Base-by-base conservation (phyloP, 179 eudicot species). In the Camellia oleifera region DNA sequence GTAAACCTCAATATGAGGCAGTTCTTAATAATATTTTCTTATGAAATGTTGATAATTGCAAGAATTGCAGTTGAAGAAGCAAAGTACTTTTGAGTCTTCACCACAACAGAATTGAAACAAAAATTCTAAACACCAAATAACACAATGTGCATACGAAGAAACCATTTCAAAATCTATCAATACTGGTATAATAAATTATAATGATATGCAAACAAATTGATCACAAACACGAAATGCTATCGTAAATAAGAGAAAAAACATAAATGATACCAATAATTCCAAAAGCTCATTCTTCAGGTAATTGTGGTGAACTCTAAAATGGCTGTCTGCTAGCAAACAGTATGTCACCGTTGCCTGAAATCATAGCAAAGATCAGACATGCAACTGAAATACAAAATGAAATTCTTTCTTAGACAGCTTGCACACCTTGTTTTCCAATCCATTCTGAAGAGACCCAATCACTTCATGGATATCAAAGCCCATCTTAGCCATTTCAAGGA, bases 351-450 rank as follows among this genome's bases (percentile, higher is more conserved):
- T 83, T 44, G 69, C 85, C 88, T 85, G 85, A 50, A 58, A 20
- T 7, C 26, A 9, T 18, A 42, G 23, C 13, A 26, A 54, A 75
- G 32, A 81, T 57, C 11, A 54, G 18, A 11, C 40, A 12, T 15
- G 20, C 18, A 44, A 3, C 1, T 17, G 48, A 18, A 56, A 54
- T 2, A 18, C 40, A 12, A 52, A 74, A 54, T 20, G 58, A 2
- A 57, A 65, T 45, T 65, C 71, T 82, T 77, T 57, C 73, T 42
- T 13, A 82, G n/a, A 20, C 72, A 75, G 15, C 71, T 77, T 14
- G 74, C 23, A 12, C 79, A 92, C 98, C 89, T 94, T 97, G 85
- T 94, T 92, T 86, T 90, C 94, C 74, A 90, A 82, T 79, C 98
- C 81, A 71, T 83, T 91, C 76, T 84, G 89, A 61, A 94, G 92